phyloP scores from a whole-genome alignment of 2,329 filamentous ascomycete species.

The Trichoderma polysporum region DNA sequence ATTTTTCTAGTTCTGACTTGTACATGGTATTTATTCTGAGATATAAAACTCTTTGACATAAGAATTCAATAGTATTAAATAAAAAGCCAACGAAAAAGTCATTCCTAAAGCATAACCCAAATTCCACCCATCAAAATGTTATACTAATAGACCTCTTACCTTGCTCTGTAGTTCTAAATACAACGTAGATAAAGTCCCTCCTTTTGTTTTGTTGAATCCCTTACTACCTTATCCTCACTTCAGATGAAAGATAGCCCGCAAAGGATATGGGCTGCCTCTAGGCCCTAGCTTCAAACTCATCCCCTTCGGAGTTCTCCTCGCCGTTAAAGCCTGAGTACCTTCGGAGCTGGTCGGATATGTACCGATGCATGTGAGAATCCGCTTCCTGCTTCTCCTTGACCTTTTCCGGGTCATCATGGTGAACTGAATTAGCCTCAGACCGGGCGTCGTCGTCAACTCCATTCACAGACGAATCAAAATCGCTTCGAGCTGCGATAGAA shows the following conservation, averaged over 20 bases:
- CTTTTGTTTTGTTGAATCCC: neutral
- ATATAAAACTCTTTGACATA: neutral
- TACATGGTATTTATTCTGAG: too few species aligned
- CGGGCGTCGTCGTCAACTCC: conserved; percentile 43
- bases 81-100: neutral
- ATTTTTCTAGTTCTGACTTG: too few species aligned
- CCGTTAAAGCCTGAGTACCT: conserved; percentile 52
- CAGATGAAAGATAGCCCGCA: too few species aligned
- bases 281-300: conserved; percentile 49
- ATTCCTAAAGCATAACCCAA: neutral
- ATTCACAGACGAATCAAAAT: conserved; percentile 61
- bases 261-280: neutral
- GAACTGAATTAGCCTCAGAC: conserved; percentile 35
- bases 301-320: conserved; percentile 31
- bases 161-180: neutral
- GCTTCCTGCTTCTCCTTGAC: conserved; percentile 53
- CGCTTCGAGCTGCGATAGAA: conserved; percentile 80
- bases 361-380: conserved; percentile 72
- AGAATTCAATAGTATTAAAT: neutral
- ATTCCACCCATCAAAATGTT: neutral
- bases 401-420: conserved; percentile 43
- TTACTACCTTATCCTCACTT: too few species aligned
- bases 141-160: neutral
- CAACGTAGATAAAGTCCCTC: neutral
- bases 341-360: conserved; percentile 78